Base-by-base conservation (phyloP, 1,139 yeast species). In the Kodamaea sp. region DNA sequence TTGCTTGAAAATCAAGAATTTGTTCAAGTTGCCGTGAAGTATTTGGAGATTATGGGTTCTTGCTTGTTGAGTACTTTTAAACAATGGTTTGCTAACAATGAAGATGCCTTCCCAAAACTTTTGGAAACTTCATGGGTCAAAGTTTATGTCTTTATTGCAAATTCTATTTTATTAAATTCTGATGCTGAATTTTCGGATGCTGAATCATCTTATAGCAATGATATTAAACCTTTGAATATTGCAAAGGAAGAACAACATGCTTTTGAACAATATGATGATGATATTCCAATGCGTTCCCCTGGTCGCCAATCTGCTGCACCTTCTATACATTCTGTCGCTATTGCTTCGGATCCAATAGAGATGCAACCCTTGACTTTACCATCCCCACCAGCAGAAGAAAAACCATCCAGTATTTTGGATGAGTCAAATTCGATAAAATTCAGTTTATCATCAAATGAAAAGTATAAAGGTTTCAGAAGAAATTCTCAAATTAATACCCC, bases 391-490 rank as follows among this genome's bases (percentile, higher is more conserved):
- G 28, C 28, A 12, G 35, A 31, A 8, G 15, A 15, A n/a, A 4
- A 30, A 15, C 23, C 40, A 24, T 46, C 52, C 7, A 33, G 37
- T 24, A 42, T 40, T 12, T 42, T 38, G 45, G 50, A 39, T 44
- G 43, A 35, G 42, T 40, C 45, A 43, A 49, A 34, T 27, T 45
- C 52, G 10, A 50, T 55, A 35, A 46, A 45, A 28, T 49, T 57
- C 36, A 53, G 44, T 45, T 61, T 49, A 54, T 57, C 40, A 31
- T 52, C 57, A 15, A 67, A 67, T 46, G 68, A 63, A 27, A 71
- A 68, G 46, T 71, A 71, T 51, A 62, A 55, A 44, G 76, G 76
- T 1, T 71, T 71, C 54, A 68, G 77, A 61, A 65, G 76, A 57
- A 61, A 63, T 38, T 57, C 57, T 6, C 55, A 57, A 29, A 48